A percentile compares a stretch with the other conserved stretches of the same genome.
Evolutionary conservation across 208 protist species (phyloP).

Genomic region (Sergeia podlipaevii): DNA sequence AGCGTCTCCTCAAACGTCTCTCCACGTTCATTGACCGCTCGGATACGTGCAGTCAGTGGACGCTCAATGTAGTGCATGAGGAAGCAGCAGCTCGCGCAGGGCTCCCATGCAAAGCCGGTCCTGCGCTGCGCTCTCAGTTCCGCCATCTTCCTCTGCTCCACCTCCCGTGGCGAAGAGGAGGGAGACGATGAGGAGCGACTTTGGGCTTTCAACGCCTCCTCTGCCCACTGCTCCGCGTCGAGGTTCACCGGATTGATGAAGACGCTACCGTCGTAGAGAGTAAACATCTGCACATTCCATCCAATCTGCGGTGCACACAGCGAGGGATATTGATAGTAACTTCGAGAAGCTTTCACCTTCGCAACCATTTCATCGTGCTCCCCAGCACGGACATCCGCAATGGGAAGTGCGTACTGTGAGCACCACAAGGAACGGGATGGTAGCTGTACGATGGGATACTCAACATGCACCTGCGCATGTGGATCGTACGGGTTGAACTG

Average conservation of each 20-base stretch:
- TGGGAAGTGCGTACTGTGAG: conserved; percentile 50
- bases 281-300: conserved; percentile 89
- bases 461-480: conserved; percentile 22
- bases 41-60: conserved; percentile 53
- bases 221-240: conserved; percentile 38
- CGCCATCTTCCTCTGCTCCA: conserved; percentile 53
- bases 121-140: conserved; percentile 35
- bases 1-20: conserved; percentile 34
- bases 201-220: conserved; percentile 4
- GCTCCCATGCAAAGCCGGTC: conserved; percentile 87
- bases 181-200: conserved; percentile 13
- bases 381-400: conserved; percentile 21
- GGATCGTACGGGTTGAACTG: conserved; percentile 16
- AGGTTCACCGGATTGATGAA: conserved; percentile 87
- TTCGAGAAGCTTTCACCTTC: conserved; percentile 51
- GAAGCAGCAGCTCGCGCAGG: conserved; percentile 86
- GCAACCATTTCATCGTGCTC: conserved; percentile 67
- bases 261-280: conserved; percentile 76
- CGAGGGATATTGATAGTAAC: conserved; percentile 88
- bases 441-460: conserved; percentile 81
- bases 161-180: no score
- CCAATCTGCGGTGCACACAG: conserved; percentile 84
- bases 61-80: conserved; percentile 91
- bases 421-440: conserved; percentile 80
- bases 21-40: conserved; percentile 41